phyloP scores from a whole-genome alignment of 768 basidiomycete genomes.

The Boletales sp. region DNA sequence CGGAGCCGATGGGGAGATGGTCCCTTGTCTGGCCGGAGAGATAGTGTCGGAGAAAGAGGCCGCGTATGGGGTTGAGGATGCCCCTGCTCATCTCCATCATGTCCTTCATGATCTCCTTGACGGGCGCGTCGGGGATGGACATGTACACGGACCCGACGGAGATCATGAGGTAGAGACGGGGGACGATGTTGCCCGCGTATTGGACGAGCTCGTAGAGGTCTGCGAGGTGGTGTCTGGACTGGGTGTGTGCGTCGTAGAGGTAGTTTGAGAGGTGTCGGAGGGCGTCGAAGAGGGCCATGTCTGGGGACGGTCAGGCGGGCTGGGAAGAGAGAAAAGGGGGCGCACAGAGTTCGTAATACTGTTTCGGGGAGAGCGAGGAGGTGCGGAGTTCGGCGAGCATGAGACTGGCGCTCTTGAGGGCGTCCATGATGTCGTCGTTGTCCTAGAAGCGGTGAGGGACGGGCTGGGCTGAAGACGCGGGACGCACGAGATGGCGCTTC shows the following conservation, averaged over 20 bases:
- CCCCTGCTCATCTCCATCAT: slow-evolving; percentile 99
- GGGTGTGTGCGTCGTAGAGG: slow-evolving; percentile 91
- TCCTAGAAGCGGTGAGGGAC: slow-evolving; percentile 48
- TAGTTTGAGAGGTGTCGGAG: slow-evolving; percentile 93
- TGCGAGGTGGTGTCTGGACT: slow-evolving; percentile 90
- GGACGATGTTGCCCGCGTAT: slow-evolving; percentile 96
- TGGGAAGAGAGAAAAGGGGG: neutral
- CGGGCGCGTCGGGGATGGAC: slow-evolving; percentile 94
- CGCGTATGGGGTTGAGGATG: slow-evolving; percentile 94
- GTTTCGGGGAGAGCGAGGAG: slow-evolving; percentile 89
- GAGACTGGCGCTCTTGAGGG: slow-evolving; percentile 91
- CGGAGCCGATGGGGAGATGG: slow-evolving; percentile 84
- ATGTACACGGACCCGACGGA: slow-evolving; percentile 99
- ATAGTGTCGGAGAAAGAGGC: slow-evolving; percentile 93
- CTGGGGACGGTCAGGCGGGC: slow-evolving; percentile 36
- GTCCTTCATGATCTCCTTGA: slow-evolving; percentile 99
- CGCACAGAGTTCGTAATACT: slow-evolving; percentile 97
- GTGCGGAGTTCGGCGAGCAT: slow-evolving; percentile 97
- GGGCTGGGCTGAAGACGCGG: neutral
- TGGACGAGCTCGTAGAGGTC: slow-evolving; percentile 99
- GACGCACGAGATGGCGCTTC: slow-evolving; percentile 84
- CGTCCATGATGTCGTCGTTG: slow-evolving; percentile 97
- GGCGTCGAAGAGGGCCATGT: slow-evolving; percentile 99
- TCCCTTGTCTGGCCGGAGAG: slow-evolving; percentile 96
- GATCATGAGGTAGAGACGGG: slow-evolving; percentile 96